A percentile compares a stretch with the other conserved stretches of the same genome.
Evolutionary conservation across 1,139 yeast species (phyloP).

Genomic region (Hyphopichia buzzinii): DNA sequence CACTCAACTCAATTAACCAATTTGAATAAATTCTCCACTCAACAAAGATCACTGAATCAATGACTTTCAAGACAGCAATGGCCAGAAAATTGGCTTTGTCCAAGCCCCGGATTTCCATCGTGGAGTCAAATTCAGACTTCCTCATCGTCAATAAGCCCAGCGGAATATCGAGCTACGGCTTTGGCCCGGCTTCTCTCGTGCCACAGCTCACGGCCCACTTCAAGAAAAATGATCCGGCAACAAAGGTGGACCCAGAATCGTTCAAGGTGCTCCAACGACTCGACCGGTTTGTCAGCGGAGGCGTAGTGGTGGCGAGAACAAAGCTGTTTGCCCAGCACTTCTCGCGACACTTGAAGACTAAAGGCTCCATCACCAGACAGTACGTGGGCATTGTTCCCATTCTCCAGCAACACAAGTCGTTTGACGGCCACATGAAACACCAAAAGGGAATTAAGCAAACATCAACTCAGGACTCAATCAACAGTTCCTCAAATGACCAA

Average conservation of each 20-base stretch:
- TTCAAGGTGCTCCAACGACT: conserved; percentile 21
- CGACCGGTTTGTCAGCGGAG: conserved; percentile 26
- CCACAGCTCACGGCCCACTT: conserved; percentile 14
- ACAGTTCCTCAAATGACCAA: neutral
- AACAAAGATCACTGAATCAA: too few species aligned
- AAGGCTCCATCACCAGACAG: neutral
- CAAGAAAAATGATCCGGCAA: conserved; percentile 11
- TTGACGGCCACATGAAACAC: neutral
- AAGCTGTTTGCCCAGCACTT: conserved; percentile 14
- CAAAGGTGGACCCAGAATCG: conserved; percentile 10
- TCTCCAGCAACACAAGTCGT: neutral
- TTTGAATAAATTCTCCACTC: too few species aligned
- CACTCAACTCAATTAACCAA: too few species aligned
- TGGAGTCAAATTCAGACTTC: conserved; percentile 17
- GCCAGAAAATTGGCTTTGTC: too few species aligned
- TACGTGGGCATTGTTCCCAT: neutral
- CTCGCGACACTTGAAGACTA: conserved; percentile 9
- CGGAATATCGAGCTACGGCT: conserved; percentile 18
- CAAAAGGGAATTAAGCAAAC: neutral
- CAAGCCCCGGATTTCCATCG: conserved; percentile 6
- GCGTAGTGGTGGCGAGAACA: conserved; percentile 20
- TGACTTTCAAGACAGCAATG: too few species aligned
- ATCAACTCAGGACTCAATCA: too few species aligned
- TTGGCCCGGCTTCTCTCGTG: conserved; percentile 9
- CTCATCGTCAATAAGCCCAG: conserved; percentile 22